Evolutionary conservation across 2,329 filamentous ascomycete genomes (phyloP).

Genomic region (Chrysoporthe cubensis): DNA sequence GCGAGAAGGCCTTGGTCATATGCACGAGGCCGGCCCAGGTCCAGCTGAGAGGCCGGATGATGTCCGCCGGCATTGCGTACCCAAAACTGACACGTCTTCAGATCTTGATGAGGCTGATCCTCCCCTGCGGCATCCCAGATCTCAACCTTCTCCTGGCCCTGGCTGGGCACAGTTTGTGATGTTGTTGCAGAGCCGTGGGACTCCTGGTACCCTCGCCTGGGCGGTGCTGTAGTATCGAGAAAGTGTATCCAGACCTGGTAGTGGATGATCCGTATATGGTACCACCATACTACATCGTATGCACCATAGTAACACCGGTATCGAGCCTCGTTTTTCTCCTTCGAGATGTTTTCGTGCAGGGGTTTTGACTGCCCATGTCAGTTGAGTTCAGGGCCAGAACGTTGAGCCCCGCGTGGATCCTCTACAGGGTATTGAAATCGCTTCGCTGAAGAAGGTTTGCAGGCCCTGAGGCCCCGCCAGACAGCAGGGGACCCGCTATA

Average conservation of each 20-base stretch:
- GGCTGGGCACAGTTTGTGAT: neutral
- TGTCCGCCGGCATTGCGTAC: neutral
- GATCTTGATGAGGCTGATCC: neutral
- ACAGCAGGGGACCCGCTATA: neutral
- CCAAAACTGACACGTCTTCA: neutral
- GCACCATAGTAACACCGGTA: neutral
- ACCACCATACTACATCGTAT: neutral
- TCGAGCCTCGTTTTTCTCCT: neutral
- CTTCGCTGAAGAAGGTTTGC: neutral
- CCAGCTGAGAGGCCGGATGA: neutral
- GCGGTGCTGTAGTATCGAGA: too few species aligned
- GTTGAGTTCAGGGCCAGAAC: neutral
- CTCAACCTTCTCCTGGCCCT: neutral
- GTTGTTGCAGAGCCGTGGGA: neutral
- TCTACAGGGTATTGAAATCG: neutral
- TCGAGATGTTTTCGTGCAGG: neutral
- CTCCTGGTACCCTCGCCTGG: too few species aligned
- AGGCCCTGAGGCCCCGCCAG: neutral
- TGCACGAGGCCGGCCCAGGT: neutral
- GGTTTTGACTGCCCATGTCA: neutral
- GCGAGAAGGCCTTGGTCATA: neutral
- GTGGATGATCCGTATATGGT: neutral
- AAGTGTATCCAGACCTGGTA: neutral
- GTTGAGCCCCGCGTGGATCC: neutral
- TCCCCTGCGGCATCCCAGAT: neutral